A percentile compares a stretch with the other conserved stretches of the same genome.
Evolutionary conservation across 192 early-diverging fungal species (phyloP).

Genomic region (Geranomyces michiganensis): DNA sequence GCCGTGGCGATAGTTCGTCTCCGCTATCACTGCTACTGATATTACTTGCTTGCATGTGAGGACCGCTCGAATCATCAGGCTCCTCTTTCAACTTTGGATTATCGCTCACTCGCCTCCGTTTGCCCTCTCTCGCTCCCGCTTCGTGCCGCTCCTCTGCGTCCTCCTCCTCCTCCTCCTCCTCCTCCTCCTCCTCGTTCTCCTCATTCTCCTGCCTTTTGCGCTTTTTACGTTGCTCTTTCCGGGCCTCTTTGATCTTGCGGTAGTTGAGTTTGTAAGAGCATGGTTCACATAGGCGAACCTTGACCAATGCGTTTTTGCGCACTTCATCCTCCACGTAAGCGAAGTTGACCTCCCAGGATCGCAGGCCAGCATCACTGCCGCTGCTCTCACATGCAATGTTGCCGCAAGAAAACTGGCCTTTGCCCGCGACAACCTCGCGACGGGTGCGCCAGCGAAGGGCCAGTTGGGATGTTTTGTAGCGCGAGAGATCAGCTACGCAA

Average conservation of each 20-base stretch:
- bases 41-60: too few species aligned
- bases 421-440: slow-evolving; percentile 66
- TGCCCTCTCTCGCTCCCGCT: background rate
- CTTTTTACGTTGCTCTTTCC: slow-evolving; percentile 20
- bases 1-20: too few species aligned
- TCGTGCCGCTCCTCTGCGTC: too few species aligned
- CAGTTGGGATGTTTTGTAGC: slow-evolving; percentile 73
- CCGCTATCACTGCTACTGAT: background rate
- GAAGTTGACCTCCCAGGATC: slow-evolving; percentile 89
- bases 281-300: slow-evolving; percentile 69
- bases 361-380: slow-evolving; percentile 47
- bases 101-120: background rate
- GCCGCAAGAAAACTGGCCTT: slow-evolving; percentile 77
- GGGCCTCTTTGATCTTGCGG: slow-evolving; percentile 52
- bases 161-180: slow-evolving; percentile 9
- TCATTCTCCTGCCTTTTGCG: slow-evolving; percentile 13
- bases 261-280: slow-evolving; percentile 79
- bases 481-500: slow-evolving; percentile 69
- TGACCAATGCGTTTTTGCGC: slow-evolving; percentile 81
- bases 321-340: slow-evolving; percentile 72
- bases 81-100: background rate
- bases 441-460: slow-evolving; percentile 75
- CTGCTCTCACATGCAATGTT: slow-evolving; percentile 50
- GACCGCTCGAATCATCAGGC: background rate
- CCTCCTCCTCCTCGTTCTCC: background rate